Conservation (phyloP, 192 early-diverging fungal species). For the Entomortierella lignicola region DNA sequence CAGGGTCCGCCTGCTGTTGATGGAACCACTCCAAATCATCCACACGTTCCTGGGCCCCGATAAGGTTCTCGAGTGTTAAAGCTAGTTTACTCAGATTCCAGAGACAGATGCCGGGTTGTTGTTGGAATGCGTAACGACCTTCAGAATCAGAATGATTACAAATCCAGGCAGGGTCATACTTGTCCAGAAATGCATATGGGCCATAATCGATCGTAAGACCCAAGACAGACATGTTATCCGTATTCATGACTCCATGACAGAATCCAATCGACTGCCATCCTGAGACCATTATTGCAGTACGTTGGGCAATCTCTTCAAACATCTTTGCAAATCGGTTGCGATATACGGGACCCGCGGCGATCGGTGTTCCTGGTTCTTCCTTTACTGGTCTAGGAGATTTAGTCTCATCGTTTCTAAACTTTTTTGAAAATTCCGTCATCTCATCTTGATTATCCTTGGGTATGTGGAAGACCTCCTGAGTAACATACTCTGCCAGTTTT, state of each 20-base stretch:
- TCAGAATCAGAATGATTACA: slow-evolving; percentile 83
- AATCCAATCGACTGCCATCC: slow-evolving; percentile 85
- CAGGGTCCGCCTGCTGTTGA: slow-evolving; percentile 23
- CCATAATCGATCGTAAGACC: slow-evolving; percentile 91
- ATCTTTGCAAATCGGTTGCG: slow-evolving; percentile 70
- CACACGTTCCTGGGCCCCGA: slow-evolving; percentile 66
- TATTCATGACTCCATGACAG: slow-evolving; percentile 92
- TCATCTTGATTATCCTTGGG: slow-evolving; percentile 34
- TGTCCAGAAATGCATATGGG: slow-evolving; percentile 87
- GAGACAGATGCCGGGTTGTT: slow-evolving; percentile 83
- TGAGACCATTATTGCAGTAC: slow-evolving; percentile 80
- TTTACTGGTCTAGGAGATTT: background rate
- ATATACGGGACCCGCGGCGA: slow-evolving; percentile 25
- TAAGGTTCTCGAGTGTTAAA: slow-evolving; percentile 69
- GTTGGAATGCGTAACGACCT: slow-evolving; percentile 81
- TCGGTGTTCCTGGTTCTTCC: background rate
- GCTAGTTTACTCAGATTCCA: slow-evolving; percentile 87
- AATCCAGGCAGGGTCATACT: slow-evolving; percentile 81
- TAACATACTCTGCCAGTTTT: slow-evolving; percentile 79
- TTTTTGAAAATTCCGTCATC: slow-evolving; percentile 14
- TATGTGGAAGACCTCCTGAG: slow-evolving; percentile 65
- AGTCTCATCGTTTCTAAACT: slow-evolving; percentile 8
- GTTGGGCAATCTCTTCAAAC: slow-evolving; percentile 64
- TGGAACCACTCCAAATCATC: slow-evolving; percentile 54
- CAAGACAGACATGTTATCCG: slow-evolving; percentile 90